phyloP scores from a whole-genome alignment of 2,329 filamentous ascomycete species.

The Neocucurbitaria cava region DNA sequence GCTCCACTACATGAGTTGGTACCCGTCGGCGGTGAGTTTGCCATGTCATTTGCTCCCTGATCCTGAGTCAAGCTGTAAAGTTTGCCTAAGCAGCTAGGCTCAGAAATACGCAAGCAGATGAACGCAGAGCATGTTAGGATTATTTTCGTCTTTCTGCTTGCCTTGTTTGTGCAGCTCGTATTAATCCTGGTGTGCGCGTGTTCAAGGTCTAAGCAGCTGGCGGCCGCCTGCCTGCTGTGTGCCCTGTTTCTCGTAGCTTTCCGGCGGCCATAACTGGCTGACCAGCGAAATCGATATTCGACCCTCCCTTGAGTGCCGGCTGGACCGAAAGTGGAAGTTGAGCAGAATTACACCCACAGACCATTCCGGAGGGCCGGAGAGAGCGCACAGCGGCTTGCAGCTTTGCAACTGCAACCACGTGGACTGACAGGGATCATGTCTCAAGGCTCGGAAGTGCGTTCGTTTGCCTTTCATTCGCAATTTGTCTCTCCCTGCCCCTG shows the following conservation, averaged over 20 bases:
- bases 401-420: conserved; percentile 38
- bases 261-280: conserved; percentile 25
- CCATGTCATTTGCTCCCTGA: conserved; percentile 23
- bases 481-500: conserved; percentile 30
- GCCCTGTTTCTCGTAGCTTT: conserved; percentile 15
- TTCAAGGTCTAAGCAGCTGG: conserved; percentile 20
- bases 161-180: conserved; percentile 40
- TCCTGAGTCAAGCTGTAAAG: conserved; percentile 14
- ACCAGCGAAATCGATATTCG: conserved; percentile 13
- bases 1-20: conserved; percentile 28
- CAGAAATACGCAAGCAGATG: conserved; percentile 24
- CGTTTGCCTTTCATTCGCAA: conserved; percentile 39
- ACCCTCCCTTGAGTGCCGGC: conserved; percentile 14
- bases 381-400: conserved; percentile 10
- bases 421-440: conserved; percentile 32
- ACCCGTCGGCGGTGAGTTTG: conserved; percentile 37
- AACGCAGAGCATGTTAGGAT: conserved; percentile 30
- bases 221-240: conserved; percentile 1
- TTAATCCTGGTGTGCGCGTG: conserved; percentile 28
- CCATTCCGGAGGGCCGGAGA: conserved; percentile 22
- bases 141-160: conserved; percentile 40
- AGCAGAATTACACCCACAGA: conserved; percentile 21
- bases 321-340: conserved; percentile 23
- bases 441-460: conserved; percentile 23
- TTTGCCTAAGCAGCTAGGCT: conserved; percentile 25